These are phyloP conservation scores for Scedosporium aurantiacum DNA, from an alignment of 2,329 filamentous ascomycete genomes.

Conservation along the genomic window DNA sequence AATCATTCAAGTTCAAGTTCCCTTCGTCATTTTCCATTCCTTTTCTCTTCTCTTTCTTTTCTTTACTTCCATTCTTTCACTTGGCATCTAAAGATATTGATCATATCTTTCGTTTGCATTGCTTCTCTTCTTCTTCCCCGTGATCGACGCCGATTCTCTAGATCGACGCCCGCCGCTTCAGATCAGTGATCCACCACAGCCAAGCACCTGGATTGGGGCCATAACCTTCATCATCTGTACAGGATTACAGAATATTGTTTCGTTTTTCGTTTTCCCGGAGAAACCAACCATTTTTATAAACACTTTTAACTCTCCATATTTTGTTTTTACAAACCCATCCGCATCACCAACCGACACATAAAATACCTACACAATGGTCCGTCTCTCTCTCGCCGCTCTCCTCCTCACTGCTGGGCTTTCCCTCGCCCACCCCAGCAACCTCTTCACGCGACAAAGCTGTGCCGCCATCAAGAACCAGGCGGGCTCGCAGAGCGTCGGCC, in stretches of 20 bases:
- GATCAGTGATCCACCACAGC: background rate
- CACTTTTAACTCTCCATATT: background rate
- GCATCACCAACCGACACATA: too few relatives aligned
- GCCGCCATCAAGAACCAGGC: slow-evolving; percentile 8
- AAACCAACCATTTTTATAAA: too few relatives aligned
- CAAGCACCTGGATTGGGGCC: too few relatives aligned
- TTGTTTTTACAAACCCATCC: too few relatives aligned
- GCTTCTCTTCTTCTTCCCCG: background rate
- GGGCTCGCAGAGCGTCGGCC: slow-evolving; percentile 15
- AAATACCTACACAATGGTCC: slow-evolving; percentile 2
- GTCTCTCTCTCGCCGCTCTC: slow-evolving; percentile 11
- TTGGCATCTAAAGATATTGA: background rate
- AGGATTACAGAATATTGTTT: too few relatives aligned
- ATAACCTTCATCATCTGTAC: too few relatives aligned
- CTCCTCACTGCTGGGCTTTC: background rate
- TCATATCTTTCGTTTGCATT: background rate
- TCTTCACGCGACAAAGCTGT: slow-evolving; percentile 1
- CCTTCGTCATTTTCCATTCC: background rate
- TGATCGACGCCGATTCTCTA: background rate
- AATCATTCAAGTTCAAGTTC: background rate
- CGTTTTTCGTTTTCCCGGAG: too few relatives aligned
- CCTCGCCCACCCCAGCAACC: background rate
- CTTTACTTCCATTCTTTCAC: background rate
- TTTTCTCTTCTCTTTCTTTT: background rate
- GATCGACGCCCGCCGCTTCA: background rate